Base-by-base conservation (phyloP, 1,284 basidiomycete genomes). In the Microbotryum violaceum region DNA sequence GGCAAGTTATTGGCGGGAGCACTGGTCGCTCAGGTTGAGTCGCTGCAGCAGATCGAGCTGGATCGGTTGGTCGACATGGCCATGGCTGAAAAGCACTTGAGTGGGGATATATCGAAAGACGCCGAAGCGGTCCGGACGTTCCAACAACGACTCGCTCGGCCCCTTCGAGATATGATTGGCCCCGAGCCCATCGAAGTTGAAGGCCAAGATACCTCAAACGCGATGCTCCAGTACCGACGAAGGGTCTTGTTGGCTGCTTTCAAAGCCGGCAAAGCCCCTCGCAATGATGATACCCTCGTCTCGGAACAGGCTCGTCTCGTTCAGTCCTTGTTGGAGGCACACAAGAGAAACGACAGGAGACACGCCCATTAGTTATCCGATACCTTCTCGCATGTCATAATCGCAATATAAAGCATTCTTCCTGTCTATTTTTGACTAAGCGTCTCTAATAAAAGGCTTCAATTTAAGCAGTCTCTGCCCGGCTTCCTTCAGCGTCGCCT, bases 401-500 rank as follows among this genome's bases (percentile, higher is more conserved):
- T 42, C 5, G 37, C 6, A 18, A 42, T 42, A 42, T 42, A 9
- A 4, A 42, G 37, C 37, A 42, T 42, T 42, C 37, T 42, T 18
- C 37, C 37, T 16, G 37, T 42, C 37, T 16, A 42, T 18, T 16
- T 1, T 42, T 42, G 37, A 16, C 37, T 54, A 62, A 6, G 60
- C 60, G 18, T 56, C 58, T 21, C 56, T 54, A 71, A 88, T 78
- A 75, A 82, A 92, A 63, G 89, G 83, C 71, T 82, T 83, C 67
- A 97, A 78, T 21, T 78, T 79, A 73, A 86, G 81, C 50, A 97
- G 77, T 25, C 89, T 82, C 71, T 89, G 85, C 37, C 85, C 85
- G 21, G 92, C 92, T 47, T 78, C 79, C 68, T 80, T 83, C 45
- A 97, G 79, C 1, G 89, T 91, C 49, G 89, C 89, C 29, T 84